Conservation (phyloP, 2,329 filamentous ascomycete species). For the Lachnellula hyalina region DNA sequence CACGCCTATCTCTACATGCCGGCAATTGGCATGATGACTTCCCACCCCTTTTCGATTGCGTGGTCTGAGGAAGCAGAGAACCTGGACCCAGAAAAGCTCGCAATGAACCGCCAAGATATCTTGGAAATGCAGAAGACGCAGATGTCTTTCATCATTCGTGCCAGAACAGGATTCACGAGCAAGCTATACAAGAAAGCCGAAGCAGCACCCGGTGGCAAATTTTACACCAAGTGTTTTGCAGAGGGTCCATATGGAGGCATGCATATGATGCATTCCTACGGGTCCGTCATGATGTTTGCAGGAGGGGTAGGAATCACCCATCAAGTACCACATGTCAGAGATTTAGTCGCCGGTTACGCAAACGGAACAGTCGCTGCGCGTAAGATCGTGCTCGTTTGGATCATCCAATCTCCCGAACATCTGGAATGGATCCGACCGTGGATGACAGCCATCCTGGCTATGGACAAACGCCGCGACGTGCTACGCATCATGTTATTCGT, state of each 20-base stretch:
- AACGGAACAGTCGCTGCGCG: conserved; percentile 66
- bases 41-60: conserved; percentile 73
- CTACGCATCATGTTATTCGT: conserved; percentile 76
- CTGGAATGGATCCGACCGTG: conserved; percentile 78
- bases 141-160: conserved; percentile 69
- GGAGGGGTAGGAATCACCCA: conserved; percentile 79
- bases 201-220: conserved; percentile 52
- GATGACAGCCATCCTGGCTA: conserved; percentile 75
- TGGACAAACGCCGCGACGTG: conserved; percentile 68
- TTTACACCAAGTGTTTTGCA: conserved; percentile 60
- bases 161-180: conserved; percentile 68
- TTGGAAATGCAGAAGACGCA: conserved; percentile 55
- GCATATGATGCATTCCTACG: conserved; percentile 68
- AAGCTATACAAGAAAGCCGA: conserved; percentile 63
- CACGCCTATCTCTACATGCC: conserved; percentile 79
- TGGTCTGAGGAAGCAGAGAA: conserved; percentile 66
- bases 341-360: conserved; percentile 63
- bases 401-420: conserved; percentile 73
- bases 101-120: conserved; percentile 55
- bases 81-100: conserved; percentile 47
- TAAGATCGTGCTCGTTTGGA: conserved; percentile 71
- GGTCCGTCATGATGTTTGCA: conserved; percentile 73
- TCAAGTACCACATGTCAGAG: conserved; percentile 68
- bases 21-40: conserved; percentile 64
- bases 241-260: conserved; percentile 75